These are phyloP conservation scores for Gymnopilus junonius DNA, from an alignment of 768 basidiomycete species.

Conservation along the genomic window DNA sequence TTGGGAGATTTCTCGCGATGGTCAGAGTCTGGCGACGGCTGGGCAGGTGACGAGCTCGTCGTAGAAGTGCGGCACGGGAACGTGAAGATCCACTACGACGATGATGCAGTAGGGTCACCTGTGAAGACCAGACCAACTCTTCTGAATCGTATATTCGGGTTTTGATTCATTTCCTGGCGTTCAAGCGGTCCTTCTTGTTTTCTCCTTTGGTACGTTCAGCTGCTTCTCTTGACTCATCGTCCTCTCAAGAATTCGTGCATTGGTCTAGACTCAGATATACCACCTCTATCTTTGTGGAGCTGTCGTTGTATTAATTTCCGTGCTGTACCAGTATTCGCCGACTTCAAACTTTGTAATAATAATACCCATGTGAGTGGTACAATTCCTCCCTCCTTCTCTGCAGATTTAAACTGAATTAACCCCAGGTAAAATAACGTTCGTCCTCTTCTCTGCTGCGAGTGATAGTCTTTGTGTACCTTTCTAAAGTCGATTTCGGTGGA, in stretches of 20 bases:
- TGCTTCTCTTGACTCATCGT: neutral
- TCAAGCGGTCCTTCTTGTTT: neutral
- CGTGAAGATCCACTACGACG: slow-evolving; percentile 41
- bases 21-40: slow-evolving; percentile 29
- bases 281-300: neutral
- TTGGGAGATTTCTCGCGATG: slow-evolving; percentile 43
- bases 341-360: neutral
- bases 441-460: neutral
- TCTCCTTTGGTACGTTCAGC: neutral
- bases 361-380: neutral
- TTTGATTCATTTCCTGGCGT: slow-evolving; percentile 15
- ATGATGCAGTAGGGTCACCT: slow-evolving; percentile 30
- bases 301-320: slow-evolving; percentile 4
- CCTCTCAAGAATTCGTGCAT: neutral
- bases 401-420: neutral
- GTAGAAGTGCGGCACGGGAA: slow-evolving; percentile 40
- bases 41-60: slow-evolving; percentile 44
- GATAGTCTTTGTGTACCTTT: neutral
- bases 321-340: neutral
- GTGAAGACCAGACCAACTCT: slow-evolving; percentile 25
- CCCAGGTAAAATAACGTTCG: neutral
- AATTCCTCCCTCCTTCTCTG: neutral
- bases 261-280: neutral
- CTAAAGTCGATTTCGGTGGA: neutral
- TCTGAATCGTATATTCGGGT: slow-evolving; percentile 28